Base-by-base conservation (phyloP, 2,329 filamentous ascomycete genomes). In the Phialemoniopsis sp. region DNA sequence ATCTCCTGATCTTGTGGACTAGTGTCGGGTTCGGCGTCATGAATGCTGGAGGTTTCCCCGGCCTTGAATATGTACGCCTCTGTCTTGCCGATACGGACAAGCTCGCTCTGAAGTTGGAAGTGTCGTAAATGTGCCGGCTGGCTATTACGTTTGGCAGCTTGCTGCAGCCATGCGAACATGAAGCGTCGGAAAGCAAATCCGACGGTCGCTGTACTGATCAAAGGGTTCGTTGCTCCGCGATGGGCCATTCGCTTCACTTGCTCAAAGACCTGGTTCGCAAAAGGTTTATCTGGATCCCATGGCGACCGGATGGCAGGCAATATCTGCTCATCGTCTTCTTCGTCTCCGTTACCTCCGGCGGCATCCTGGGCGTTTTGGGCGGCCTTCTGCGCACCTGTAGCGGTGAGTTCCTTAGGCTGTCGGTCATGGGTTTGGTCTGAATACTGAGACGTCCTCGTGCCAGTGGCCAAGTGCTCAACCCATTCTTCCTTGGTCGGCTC, bases 401-500 rank as follows among this genome's bases (percentile, higher is more conserved):
- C 16, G 29, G 32, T 13, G 17, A 40, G 16, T 21, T 52, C 13
- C 54, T 55, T 26, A 5, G 30, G 29, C 17, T 38, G 36, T 12
- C 36, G 31, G 16, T 32, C 36, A 55, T 54, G 26, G 54, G 46
- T 19, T 46, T 57, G 39, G 56, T 53, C 35, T 46, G 50, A 37
- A 50, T 36, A 38, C 33, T 48, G 45, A 1, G 54, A 57, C 2
- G 55, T 53, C 39, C 55, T 63, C 35, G 64, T 68, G 3, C 68
- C 76, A 0, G 73, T 76, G 3, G 72, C 67, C 16, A 78, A 60
- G 42, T 75, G 78, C 14, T 68, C 59, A 7, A 67, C 62, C 77
- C 78, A 81, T 46, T 82, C 78, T 16, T 73, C 70, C 2, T 68
- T 50, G 12, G 69, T 76, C 26, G 79, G 67, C 7, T 80, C 75